A percentile compares a stretch with the other conserved stretches of the same genome.
Conservation (phyloP, 768 basidiomycete genomes). For the Macrolepiota dolichaula region DNA sequence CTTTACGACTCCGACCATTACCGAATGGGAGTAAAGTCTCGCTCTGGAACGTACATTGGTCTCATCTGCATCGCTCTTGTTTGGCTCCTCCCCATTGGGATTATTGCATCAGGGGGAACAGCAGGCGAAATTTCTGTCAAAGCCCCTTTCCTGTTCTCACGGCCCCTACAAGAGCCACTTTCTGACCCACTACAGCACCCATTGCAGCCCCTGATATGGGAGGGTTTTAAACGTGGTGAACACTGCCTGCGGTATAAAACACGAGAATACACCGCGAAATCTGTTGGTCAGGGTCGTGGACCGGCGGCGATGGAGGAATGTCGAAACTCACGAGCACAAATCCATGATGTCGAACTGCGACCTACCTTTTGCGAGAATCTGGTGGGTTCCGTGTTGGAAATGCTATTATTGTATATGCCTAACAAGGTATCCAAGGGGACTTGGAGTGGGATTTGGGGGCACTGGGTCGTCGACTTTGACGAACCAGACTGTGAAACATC, state of each 20-base stretch:
- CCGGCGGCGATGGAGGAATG: neutral
- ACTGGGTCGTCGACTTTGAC: constrained; percentile 5
- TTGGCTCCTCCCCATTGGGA: neutral
- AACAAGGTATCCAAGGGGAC: neutral
- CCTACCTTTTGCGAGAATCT: neutral
- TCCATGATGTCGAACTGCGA: neutral
- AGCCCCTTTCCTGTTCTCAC: neutral
- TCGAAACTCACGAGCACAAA: neutral
- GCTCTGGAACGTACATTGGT: constrained; percentile 3
- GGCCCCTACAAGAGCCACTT: too few species aligned
- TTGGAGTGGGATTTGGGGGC: constrained; percentile 6
- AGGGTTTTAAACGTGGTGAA: neutral
- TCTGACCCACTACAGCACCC: neutral
- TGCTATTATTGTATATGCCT: neutral
- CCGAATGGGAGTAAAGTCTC: neutral
- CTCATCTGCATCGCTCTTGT: neutral
- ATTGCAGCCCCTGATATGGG: neutral
- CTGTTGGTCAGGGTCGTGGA: neutral
- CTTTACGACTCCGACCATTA: neutral
- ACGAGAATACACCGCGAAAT: constrained; percentile 2
- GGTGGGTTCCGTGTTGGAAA: neutral
- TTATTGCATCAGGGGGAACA: neutral
- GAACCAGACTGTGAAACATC: constrained; percentile 5
- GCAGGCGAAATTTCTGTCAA: neutral
- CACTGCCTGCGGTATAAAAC: constrained; percentile 5